These are phyloP conservation scores for Pseudomonodictys pantanalensis DNA, from an alignment of 495 filamentous ascomycete genomes.

Conservation along the genomic window DNA sequence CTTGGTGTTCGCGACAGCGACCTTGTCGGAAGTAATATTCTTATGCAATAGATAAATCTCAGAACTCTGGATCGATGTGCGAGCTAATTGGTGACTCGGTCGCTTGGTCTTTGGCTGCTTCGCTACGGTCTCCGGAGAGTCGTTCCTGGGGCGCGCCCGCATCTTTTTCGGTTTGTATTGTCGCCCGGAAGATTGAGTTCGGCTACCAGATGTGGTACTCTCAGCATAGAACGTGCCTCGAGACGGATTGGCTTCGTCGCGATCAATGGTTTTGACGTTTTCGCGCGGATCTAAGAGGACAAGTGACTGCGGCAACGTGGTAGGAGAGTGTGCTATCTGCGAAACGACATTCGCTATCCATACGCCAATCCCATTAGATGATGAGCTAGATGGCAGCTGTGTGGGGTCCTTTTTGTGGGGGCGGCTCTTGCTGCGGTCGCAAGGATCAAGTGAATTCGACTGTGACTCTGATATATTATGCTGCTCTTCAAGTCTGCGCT, in stretches of 20 bases:
- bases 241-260: neutral
- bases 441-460: neutral
- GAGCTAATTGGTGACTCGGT: neutral
- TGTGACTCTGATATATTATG: neutral
- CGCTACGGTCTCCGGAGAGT: too few relatives aligned
- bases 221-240: slow-evolving; percentile 4
- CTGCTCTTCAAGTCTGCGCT: neutral
- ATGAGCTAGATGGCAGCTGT: neutral
- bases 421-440: too few relatives aligned
- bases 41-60: neutral
- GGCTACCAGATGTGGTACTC: neutral
- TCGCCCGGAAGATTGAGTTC: neutral
- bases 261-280: neutral
- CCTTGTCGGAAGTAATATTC: slow-evolving; percentile 1
- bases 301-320: neutral
- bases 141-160: neutral
- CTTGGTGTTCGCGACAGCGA: neutral
- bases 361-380: neutral
- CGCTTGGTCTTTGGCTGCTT: too few relatives aligned
- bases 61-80: neutral
- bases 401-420: neutral
- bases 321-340: neutral
- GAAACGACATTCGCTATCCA: neutral
- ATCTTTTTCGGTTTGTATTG: neutral
- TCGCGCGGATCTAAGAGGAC: neutral